These are phyloP conservation scores for Cyanidium caldarium DNA, from an alignment of 23 red algal species.

Conservation along the genomic window DNA sequence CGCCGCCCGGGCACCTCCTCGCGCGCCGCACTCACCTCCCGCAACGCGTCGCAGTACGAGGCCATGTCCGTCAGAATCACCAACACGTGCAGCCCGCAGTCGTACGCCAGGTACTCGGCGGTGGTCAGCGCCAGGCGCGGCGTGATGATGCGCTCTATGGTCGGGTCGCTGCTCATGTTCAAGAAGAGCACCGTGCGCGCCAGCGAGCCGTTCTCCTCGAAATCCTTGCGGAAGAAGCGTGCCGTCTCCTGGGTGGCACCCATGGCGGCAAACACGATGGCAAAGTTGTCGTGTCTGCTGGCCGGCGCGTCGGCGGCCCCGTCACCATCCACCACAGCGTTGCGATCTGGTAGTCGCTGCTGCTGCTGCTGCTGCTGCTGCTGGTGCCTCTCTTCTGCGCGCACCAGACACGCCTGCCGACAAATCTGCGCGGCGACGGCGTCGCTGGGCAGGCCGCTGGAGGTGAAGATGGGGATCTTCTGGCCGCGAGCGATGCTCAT, in stretches of 20 bases:
- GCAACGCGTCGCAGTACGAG: constrained; percentile 88
- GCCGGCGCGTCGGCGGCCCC: neutral
- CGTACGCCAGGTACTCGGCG: constrained; percentile 96
- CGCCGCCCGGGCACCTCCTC: constrained; percentile 99
- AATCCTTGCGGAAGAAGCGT: constrained; percentile 92
- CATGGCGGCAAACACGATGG: constrained; percentile 99
- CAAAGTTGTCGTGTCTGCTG: constrained; percentile 43
- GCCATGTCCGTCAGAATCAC: constrained; percentile 98
- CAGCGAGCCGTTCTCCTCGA: constrained; percentile 98
- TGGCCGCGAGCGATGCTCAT: constrained; percentile 89
- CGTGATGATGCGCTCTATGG: constrained; percentile 97
- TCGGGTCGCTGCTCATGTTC: constrained; percentile 93
- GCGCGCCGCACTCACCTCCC: constrained; percentile 93
- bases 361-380: neutral
- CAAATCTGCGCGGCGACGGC: constrained; percentile 96
- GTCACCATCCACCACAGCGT: neutral
- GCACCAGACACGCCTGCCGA: constrained; percentile 76
- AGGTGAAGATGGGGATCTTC: constrained; percentile 95
- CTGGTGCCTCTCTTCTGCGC: neutral
- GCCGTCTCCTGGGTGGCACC: constrained; percentile 95
- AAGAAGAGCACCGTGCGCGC: constrained; percentile 75
- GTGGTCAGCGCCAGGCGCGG: constrained; percentile 86
- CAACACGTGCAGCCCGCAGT: constrained; percentile 88
- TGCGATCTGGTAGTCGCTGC: neutral
- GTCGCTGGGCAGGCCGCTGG: constrained; percentile 83